These are phyloP conservation scores for Trametes villosa DNA, from an alignment of 768 basidiomycete genomes.

Conservation along the genomic window DNA sequence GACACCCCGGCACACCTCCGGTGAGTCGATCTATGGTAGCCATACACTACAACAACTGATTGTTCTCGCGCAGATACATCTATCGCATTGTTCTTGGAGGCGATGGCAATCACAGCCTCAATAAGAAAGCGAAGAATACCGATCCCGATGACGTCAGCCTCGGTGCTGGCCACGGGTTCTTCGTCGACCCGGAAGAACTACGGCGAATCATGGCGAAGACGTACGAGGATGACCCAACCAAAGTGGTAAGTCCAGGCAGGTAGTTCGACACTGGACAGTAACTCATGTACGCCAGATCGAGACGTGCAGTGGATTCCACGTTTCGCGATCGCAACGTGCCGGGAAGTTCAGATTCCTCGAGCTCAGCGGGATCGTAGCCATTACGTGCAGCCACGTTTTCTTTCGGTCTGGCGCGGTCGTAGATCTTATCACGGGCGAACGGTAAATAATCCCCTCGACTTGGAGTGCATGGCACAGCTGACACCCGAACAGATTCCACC, in stretches of 20 bases:
- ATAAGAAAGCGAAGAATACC: background rate
- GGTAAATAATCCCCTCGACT: background rate
- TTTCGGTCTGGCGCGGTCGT: background rate
- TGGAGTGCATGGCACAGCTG: background rate
- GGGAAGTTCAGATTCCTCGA: conserved; percentile 1
- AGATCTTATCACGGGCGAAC: background rate
- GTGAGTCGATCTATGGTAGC: background rate
- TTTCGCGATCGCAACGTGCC: background rate
- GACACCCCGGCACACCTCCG: background rate
- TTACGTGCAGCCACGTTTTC: background rate
- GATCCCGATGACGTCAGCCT: background rate
- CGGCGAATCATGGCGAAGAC: too few relatives aligned
- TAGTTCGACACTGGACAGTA: too few relatives aligned
- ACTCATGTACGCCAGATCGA: too few relatives aligned
- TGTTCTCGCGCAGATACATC: background rate
- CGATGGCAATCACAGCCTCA: background rate
- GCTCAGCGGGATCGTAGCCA: background rate
- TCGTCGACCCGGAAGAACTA: background rate
- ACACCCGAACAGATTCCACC: too few relatives aligned
- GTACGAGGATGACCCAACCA: too few relatives aligned
- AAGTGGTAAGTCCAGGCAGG: too few relatives aligned
- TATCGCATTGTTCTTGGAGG: background rate
- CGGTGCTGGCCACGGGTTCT: background rate
- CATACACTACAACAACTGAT: background rate
- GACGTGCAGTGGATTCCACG: background rate